A percentile compares a stretch with the other conserved stretches of the same genome.
phyloP scores from a whole-genome alignment of 2,329 filamentous ascomycete genomes.

The Epichloe glyceriae region DNA sequence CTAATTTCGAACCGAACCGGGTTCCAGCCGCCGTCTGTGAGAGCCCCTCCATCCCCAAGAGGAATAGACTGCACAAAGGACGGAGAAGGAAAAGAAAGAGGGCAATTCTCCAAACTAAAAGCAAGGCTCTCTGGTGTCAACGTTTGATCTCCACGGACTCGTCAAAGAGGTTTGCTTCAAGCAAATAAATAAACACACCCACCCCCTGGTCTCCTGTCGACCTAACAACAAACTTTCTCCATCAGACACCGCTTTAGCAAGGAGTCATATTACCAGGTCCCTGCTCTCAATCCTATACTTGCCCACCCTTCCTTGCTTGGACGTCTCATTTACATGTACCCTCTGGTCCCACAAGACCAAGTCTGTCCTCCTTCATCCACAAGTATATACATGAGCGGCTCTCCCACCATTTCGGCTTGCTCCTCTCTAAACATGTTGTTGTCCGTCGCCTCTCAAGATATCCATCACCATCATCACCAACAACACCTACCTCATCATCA shows the following conservation, averaged over 20 bases:
- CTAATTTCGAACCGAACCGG: no score
- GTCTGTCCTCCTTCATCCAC: background rate
- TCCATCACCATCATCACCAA: slow-evolving; percentile 6
- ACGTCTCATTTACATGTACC: background rate
- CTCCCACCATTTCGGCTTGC: background rate
- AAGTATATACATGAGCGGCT: slow-evolving; percentile 10
- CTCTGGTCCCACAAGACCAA: background rate
- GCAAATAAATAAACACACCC: no score
- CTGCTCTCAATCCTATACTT: background rate
- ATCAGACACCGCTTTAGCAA: background rate
- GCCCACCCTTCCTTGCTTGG: background rate
- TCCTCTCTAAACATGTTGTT: slow-evolving; percentile 11
- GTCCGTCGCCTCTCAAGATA: slow-evolving; percentile 10
- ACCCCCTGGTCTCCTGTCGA: no score
- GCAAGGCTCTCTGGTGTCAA: no score
- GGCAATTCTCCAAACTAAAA: no score
- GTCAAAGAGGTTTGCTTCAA: no score
- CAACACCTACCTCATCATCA: background rate
- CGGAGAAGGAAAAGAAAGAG: accelerated
- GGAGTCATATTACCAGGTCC: background rate
- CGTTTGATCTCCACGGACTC: no score
- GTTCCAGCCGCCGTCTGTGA: no score
- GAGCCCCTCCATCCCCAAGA: no score
- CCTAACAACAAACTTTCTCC: no score
- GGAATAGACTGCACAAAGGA: no score